Evolutionary conservation across 306 rosid genomes (phyloP).

Genomic region (Inga leiocalycina): DNA sequence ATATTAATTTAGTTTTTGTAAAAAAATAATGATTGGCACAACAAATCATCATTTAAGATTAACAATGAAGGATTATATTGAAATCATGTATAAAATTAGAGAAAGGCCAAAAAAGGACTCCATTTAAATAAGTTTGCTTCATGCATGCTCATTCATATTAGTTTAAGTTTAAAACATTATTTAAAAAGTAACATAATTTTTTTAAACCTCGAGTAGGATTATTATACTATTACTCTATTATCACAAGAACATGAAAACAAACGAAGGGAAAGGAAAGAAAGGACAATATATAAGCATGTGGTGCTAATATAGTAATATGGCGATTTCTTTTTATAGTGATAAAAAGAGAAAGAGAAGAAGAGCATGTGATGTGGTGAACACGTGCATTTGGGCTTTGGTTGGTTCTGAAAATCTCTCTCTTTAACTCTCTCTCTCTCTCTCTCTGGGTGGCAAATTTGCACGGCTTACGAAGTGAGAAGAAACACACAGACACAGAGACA

Average conservation of each 20-base stretch:
- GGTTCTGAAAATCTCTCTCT: background rate
- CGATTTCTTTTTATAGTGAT: background rate
- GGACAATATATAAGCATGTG: constrained; percentile 21
- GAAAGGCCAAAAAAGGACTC: background rate
- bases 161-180: background rate
- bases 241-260: background rate
- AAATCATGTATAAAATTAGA: too few relatives aligned
- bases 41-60: too few relatives aligned
- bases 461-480: constrained; percentile 37
- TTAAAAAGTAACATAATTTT: too few relatives aligned
- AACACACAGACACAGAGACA: background rate
- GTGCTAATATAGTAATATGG: background rate
- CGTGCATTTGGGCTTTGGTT: constrained; percentile 48
- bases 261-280: constrained; percentile 7
- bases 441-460: constrained; percentile 20
- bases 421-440: background rate
- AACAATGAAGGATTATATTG: too few relatives aligned
- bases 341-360: background rate
- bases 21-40: too few relatives aligned
- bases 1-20: too few relatives aligned
- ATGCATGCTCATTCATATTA: background rate
- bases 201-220: background rate
- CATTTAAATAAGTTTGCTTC: background rate
- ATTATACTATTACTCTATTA: background rate
- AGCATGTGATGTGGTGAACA: constrained; percentile 69